Base-by-base conservation (phyloP, 1,284 basidiomycete species). In the Ustilago curta region DNA sequence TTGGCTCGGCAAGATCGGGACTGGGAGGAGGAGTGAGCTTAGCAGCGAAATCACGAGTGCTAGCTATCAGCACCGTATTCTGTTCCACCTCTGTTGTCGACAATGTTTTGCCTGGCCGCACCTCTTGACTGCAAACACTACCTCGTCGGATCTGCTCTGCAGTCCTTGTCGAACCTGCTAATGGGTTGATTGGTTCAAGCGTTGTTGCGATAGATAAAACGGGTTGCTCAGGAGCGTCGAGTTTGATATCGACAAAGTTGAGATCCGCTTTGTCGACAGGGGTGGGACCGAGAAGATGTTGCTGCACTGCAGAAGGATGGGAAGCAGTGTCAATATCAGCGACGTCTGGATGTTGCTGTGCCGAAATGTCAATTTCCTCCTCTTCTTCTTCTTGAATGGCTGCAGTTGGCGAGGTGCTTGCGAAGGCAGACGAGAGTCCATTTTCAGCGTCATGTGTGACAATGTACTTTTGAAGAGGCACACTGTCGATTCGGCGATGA, bases 231-330 rank as follows among this genome's bases (percentile, higher is more conserved):
- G 72, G 51, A 0, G 52, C 44, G 14, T 69, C 69, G 27, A 74
- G 42, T 12, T 53, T 55, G 49, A 77, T 67, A 51, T 76, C 76
- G 40, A 75, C 69, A 64, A 74, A 77, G 50, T 65, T 67, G 53
- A 71, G 70, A 25, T 66, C 68, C 7, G 70, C 62, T 42, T 59
- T 58, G 60, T 74, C 67, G 4, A 62, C 39, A 11, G 45, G 12
- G n/a, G 35, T 18, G 11, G 61, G 44, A 19, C 39, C 9, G n/a
- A 21, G 25, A 19, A 25, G 44, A 25, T 29, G 14, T 12, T 7
- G 35, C 16, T 47, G 37, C 6, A 45, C 11, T 31, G 55, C 16
- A 32, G 49, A 23, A 8, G 32, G 19, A 8, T 19, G 25, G n/a
- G 40, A 51, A 32, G 25, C 49, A 40, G 21, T 19, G 48, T 16